Base-by-base conservation (phyloP, 352 stramenopile genomes). In the Globisporangium cystogenes region DNA sequence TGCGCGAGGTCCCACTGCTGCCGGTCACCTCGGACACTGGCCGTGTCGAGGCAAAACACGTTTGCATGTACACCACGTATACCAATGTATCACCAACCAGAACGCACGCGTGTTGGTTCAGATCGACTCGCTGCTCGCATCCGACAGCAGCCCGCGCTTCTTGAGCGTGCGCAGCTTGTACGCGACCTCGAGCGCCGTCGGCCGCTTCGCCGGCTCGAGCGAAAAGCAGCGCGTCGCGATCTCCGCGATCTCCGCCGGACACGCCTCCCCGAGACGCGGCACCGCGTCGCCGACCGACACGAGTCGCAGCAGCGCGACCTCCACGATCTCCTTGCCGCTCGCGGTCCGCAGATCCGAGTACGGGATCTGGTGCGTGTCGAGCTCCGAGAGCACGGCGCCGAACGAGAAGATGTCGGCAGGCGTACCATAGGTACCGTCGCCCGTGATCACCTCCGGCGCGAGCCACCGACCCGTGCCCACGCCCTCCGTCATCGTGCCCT, bases 331-430 rank as follows among this genome's bases (percentile, higher is more conserved):
- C 14, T 66, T 60, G 0, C 60, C 62, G 10, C 56, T 60, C 1
- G 53, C 37, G 1, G 50, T 54, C 10, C 52, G 51, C 11, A 48
- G 35, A 5, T 68, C 64, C 1, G 64, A 59, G 37, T 77, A 74
- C 20, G 62, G 65, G 15, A 74, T 40, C 24, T 60, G 53, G 51
- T 63, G 57, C 23, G 78, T 88, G 47, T 93, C 82, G 49, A 91
- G 69, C 53, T 93, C 82, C 5, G 76, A 85, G 5, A 93, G 62
- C 40, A 93, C 82, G 29, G 94, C 76, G 27, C 86, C 87, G 23
- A 95, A 71, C 21, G 82, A 92, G 60, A 57, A 64, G 15, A 62
- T 48, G 21, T 69, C 64, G 16, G 71, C 69, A 1, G 61, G 36
- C 4, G 60, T 29, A 5, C 58, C 57, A 20, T 72, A 68, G 51